These are phyloP conservation scores for Kuraishia piskuri DNA, from an alignment of 805 yeast species.

Conservation along the genomic window DNA sequence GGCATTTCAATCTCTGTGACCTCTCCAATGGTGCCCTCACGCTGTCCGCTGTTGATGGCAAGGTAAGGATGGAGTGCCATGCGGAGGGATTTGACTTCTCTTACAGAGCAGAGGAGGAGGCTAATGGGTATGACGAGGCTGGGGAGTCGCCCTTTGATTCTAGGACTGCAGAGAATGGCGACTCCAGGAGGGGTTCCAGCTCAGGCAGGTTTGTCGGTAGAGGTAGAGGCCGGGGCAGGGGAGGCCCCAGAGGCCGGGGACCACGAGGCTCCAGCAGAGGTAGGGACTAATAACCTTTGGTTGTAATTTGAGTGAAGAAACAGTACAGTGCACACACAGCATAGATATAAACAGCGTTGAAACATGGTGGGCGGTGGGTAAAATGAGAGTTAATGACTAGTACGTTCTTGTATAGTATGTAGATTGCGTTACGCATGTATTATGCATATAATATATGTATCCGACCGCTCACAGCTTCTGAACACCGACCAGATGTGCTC, in stretches of 20 bases:
- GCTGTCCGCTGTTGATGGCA: constrained; percentile 34
- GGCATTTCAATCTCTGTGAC: constrained; percentile 75
- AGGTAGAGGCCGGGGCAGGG: constrained; percentile 8
- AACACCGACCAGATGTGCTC: constrained; percentile 35
- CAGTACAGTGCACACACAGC: not conserved
- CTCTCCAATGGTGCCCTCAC: constrained; percentile 39
- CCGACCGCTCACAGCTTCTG: not conserved
- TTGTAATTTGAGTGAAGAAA: not conserved
- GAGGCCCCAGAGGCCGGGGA: constrained; percentile 11
- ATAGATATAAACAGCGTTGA: not conserved
- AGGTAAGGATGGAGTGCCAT: constrained; percentile 40
- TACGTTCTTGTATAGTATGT: not conserved
- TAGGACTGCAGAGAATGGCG: not conserved
- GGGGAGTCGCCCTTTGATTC: not conserved
- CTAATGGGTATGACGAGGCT: constrained; percentile 3
- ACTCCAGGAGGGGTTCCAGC: not conserved
- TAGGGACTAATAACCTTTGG: not conserved
- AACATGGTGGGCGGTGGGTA: not conserved
- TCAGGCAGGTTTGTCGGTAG: not conserved
- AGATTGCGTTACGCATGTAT: not conserved
- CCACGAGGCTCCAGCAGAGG: not conserved
- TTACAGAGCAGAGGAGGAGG: constrained; percentile 24
- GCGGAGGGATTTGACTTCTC: constrained; percentile 60
- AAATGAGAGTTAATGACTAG: not conserved
- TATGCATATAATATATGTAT: not conserved